Evolutionary conservation across 2,329 filamentous ascomycete genomes (phyloP).

Genomic region (Fusarium globosum): DNA sequence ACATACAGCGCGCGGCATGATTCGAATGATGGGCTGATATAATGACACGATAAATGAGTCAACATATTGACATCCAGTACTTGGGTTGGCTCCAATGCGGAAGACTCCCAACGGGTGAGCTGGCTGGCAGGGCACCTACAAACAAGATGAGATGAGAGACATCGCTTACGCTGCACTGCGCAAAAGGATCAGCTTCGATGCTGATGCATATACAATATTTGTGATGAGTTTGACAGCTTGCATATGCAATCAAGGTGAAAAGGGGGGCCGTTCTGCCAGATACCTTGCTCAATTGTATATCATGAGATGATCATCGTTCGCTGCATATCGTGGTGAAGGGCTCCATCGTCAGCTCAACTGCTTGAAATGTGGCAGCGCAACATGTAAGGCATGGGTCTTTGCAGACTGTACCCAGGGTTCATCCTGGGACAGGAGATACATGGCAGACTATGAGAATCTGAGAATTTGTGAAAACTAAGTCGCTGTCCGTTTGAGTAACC

Average conservation of each 20-base stretch:
- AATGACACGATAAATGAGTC: slow-evolving; percentile 25
- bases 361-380: slow-evolving; percentile 9
- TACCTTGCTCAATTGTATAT: slow-evolving; percentile 18
- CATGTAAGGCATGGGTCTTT: slow-evolving; percentile 17
- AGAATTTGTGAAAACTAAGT: background rate
- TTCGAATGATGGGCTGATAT: slow-evolving; percentile 14
- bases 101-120: slow-evolving; percentile 17
- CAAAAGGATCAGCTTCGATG: slow-evolving; percentile 2
- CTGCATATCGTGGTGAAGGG: slow-evolving; percentile 30
- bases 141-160: slow-evolving; percentile 3
- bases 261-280: slow-evolving; percentile 32
- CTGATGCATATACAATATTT: slow-evolving; percentile 5
- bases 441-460: background rate
- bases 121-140: slow-evolving; percentile 12
- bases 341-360: slow-evolving; percentile 23
- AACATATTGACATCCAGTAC: slow-evolving; percentile 9
- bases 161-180: slow-evolving; percentile 11
- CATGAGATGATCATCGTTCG: slow-evolving; percentile 45
- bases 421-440: background rate
- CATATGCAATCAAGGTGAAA: slow-evolving; percentile 13
- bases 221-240: slow-evolving; percentile 1
- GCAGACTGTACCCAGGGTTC: slow-evolving; percentile 11
- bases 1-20: slow-evolving; percentile 7
- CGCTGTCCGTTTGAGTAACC: slow-evolving; percentile 5
- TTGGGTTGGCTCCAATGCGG: slow-evolving; percentile 5